phyloP scores from a whole-genome alignment of 192 early-diverging fungal genomes.

The Glomus cerebriforme region DNA sequence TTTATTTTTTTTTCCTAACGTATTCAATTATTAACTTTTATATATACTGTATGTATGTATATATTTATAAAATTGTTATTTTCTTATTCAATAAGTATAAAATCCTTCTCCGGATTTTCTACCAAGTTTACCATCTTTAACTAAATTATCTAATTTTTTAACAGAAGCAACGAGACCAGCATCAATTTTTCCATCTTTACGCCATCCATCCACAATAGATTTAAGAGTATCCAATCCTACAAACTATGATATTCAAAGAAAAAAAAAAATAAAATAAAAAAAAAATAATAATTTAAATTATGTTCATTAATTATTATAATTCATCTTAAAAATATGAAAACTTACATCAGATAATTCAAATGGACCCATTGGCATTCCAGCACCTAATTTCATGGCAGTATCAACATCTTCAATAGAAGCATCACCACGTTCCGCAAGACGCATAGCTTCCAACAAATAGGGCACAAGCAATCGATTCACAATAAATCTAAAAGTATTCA shows the following conservation, averaged over 20 bases:
- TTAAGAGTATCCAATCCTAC: slow-evolving; percentile 96
- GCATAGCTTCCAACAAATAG: slow-evolving; percentile 94
- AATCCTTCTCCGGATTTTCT: slow-evolving; percentile 88
- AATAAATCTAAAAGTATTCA: slow-evolving; percentile 62
- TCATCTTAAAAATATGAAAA: slow-evolving; percentile 30
- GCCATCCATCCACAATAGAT: slow-evolving; percentile 95
- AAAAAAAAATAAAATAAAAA: slow-evolving; percentile 22
- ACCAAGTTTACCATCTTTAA: slow-evolving; percentile 73
- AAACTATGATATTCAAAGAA: slow-evolving; percentile 66
- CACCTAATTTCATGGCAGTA: slow-evolving; percentile 96
- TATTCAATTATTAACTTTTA: too few relatives aligned
- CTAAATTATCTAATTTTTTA: slow-evolving; percentile 71
- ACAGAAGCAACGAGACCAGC: slow-evolving; percentile 75
- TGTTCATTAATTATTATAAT: neutral
- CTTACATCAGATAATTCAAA: slow-evolving; percentile 77
- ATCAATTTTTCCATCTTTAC: slow-evolving; percentile 78
- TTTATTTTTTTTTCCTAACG: too few relatives aligned
- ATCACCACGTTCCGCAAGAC: slow-evolving; percentile 88
- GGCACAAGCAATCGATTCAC: slow-evolving; percentile 96
- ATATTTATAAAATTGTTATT: too few relatives aligned
- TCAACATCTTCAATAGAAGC: slow-evolving; percentile 87
- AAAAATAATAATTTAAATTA: slow-evolving; percentile 10
- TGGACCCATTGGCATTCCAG: slow-evolving; percentile 96
- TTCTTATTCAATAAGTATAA: slow-evolving; percentile 81
- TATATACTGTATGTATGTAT: too few relatives aligned